Evolutionary conservation across 1,284 basidiomycete genomes (phyloP), one percentile per base, ranked within the genome.

Genomic region (Ganoderma resinaceum): DNA sequence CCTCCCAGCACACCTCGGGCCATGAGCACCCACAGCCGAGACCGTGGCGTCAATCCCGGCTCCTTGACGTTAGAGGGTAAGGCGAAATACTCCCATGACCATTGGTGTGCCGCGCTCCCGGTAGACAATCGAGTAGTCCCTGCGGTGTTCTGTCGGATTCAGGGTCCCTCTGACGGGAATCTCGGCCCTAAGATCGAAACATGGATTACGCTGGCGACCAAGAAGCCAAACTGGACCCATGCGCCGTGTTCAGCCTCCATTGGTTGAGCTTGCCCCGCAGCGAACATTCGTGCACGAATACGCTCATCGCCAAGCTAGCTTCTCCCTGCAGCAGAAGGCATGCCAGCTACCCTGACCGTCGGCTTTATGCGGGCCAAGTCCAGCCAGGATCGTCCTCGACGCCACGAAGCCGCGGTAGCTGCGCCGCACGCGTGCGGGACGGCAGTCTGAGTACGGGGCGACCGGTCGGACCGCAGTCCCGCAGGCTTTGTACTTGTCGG

Each of bases 81-180:
- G 64, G 66, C 66, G 64, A n/a, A 1, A 11, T 23, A n/a, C 65
- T 62, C 70, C 29, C 66, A 64, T 72, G 70, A 68, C 68, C 63
- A 46, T 35, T 52, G 29, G 46, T 8, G 29, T 46, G 8, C 40
- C 58, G 59, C 31, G 4, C 40, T 52, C 43, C 31, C 43, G 35
- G 35, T 38, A 26, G 29, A 64, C 57, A 61, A 65, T 66, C 57
- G 62, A n/a, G 60, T 23, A 18, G 23, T 31, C 49, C n/a, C 58
- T 61, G 60, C 38, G 37, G 53, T 29, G 52, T 65, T 63, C 53
- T 59, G 40, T 40, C 18, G 49, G 38, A 12, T 43, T 31, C 60
- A 62, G 33, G 33, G n/a, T 31, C 55, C 29, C 38, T 18, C 46
- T 53, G 62, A 64, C 61, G 70, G 70, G 20, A 67, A 66, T n/a